A percentile compares a stretch with the other conserved stretches of the same genome.
Conservation (phyloP, 352 stramenopile genomes). For the Pythium angustatum region DNA sequence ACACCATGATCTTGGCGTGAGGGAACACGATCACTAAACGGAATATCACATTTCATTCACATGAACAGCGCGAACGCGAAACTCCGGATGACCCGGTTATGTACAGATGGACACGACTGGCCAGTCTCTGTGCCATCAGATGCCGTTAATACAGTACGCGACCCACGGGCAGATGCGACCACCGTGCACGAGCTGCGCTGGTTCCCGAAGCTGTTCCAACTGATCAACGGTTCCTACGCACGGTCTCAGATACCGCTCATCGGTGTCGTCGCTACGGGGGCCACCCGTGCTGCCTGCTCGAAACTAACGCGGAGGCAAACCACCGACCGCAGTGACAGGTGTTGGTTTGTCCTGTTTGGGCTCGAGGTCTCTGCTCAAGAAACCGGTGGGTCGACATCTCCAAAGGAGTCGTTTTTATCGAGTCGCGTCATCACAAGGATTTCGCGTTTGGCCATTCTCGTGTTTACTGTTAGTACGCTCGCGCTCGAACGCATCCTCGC, state of each 20-base stretch:
- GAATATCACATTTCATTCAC: not conserved
- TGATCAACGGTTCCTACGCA: not conserved
- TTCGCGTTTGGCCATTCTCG: not conserved
- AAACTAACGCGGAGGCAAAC: not conserved
- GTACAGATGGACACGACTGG: not conserved
- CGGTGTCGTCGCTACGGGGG: not conserved
- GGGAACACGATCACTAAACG: not conserved
- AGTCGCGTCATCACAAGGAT: too few relatives aligned
- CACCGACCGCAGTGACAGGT: too few relatives aligned
- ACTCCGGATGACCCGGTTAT: not conserved
- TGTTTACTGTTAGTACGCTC: too few relatives aligned
- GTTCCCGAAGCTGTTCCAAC: not conserved
- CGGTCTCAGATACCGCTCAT: not conserved
- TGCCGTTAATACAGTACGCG: not conserved
- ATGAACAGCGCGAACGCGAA: not conserved
- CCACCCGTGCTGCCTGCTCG: not conserved
- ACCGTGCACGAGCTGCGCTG: not conserved
- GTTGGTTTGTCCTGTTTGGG: too few relatives aligned
- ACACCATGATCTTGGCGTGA: constrained; percentile 22
- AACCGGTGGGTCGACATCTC: not conserved
- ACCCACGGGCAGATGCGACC: too few relatives aligned
- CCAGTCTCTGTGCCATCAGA: not conserved
- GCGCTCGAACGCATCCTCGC: too few relatives aligned
- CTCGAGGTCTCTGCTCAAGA: not conserved
- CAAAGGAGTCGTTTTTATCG: not conserved